These are phyloP conservation scores for Salvia hispanica DNA, from an alignment of 257 asterid genomes.

Conservation along the genomic window DNA sequence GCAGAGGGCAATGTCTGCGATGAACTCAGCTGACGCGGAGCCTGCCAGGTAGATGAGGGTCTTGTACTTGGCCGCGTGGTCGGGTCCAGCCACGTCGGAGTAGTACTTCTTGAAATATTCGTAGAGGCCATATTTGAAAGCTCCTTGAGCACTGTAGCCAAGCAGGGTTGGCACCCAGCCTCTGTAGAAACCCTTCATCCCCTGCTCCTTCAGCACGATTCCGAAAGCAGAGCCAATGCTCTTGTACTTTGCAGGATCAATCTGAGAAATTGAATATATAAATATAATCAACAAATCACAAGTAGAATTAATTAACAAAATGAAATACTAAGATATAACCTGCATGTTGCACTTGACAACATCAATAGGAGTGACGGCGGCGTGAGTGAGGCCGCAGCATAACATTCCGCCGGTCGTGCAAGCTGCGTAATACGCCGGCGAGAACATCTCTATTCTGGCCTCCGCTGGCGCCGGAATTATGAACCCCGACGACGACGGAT, in stretches of 20 bases:
- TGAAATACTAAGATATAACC: conserved; percentile 28
- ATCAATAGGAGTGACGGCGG: conserved; percentile 84
- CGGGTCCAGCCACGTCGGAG: conserved; percentile 79
- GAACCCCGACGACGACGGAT: conserved; percentile 27
- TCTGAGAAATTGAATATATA: conserved; percentile 40
- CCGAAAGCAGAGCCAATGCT: conserved; percentile 66
- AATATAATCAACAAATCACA: not conserved
- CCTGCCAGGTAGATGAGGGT: conserved; percentile 82
- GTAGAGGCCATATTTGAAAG: conserved; percentile 74
- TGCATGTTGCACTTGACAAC: conserved; percentile 93
- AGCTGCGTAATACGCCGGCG: conserved; percentile 66
- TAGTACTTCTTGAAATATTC: conserved; percentile 78
- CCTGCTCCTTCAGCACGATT: conserved; percentile 67
- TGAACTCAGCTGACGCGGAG: conserved; percentile 80
- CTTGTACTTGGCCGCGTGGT: conserved; percentile 73
- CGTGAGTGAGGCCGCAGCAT: conserved; percentile 79
- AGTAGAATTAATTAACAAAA: not conserved
- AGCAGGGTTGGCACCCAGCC: conserved; percentile 89
- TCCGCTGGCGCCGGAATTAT: conserved; percentile 68
- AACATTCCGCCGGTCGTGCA: conserved; percentile 64
- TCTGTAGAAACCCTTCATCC: conserved; percentile 62
- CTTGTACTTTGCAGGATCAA: conserved; percentile 77
- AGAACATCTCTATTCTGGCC: conserved; percentile 61
- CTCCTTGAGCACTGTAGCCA: conserved; percentile 91
- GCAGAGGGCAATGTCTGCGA: conserved; percentile 82